Conservation (phyloP, 2,329 filamentous ascomycete species). For the Xylariaceae sp. region DNA sequence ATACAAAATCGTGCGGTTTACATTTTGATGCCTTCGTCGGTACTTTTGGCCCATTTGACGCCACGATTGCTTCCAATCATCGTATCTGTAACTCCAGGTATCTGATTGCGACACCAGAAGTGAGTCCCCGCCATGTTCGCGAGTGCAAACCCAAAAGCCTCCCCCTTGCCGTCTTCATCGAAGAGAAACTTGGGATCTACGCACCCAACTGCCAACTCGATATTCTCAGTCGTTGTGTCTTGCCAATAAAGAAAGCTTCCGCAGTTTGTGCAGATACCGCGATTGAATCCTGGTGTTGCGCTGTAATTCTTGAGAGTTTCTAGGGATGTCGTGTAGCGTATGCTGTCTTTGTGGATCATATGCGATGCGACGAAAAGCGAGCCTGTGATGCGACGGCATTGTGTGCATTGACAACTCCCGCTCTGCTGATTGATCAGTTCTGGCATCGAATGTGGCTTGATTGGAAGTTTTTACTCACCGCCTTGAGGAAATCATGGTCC, state of each 20-base stretch:
- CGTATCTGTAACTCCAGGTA: neutral
- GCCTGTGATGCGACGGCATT: conserved; percentile 51
- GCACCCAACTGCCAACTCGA: conserved; percentile 39
- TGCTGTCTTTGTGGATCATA: conserved; percentile 28
- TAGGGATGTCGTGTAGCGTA: conserved; percentile 27
- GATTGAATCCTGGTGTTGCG: conserved; percentile 36
- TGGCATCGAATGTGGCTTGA: neutral
- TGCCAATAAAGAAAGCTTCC: conserved; percentile 46
- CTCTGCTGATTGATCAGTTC: conserved; percentile 27
- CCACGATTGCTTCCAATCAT: neutral
- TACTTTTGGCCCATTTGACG: no score
- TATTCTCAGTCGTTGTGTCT: conserved; percentile 25
- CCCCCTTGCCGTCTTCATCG: conserved; percentile 17
- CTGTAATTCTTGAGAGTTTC: conserved; percentile 37
- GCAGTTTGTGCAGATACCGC: conserved; percentile 47
- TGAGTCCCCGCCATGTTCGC: conserved; percentile 20
- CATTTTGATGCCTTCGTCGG: no score
- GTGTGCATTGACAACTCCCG: conserved; percentile 50
- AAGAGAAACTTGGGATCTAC: conserved; percentile 42
- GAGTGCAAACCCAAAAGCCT: conserved; percentile 35
- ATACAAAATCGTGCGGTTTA: no score
- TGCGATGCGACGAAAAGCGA: conserved; percentile 41
- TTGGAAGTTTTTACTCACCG: neutral
- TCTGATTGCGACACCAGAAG: conserved; percentile 1
- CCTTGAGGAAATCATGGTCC: neutral